Evolutionary conservation across 768 basidiomycete genomes (phyloP), one percentile per base, ranked within the genome.

Genomic region (Termitomyces sp.): DNA sequence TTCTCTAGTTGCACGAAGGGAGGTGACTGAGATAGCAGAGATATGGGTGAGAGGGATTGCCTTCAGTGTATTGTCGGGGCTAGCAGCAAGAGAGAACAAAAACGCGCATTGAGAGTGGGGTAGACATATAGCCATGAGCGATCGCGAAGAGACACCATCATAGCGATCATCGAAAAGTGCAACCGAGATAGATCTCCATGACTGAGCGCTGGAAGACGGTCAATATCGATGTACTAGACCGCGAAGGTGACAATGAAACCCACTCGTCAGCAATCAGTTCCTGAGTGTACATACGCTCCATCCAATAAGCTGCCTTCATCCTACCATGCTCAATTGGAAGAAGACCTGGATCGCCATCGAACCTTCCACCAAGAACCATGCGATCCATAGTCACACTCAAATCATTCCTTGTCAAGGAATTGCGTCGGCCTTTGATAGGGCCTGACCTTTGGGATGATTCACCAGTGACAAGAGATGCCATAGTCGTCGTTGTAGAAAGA

Each of bases 251-350:
- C 12, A 14, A 56, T 26, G 28, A 51, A 68, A 63, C 82, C 72
- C 66, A 91, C 90, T 82, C 79, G 44, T 64, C 64, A 47, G 70
- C 66, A 0, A 75, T 61, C 17, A 84, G 72, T n/a, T 78, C 72
- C 53, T 79, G 76, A 14, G 78, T 73, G 53, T 75, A 68, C 15
- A 92, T 60, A 50, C 71, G 76, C 61, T 91, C 83, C 70, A 86
- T 81, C 89, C 90, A 92, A 64, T 83, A 87, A 0, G 83, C 75
- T 1, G 87, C 80, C 52, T 81, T 83, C 83, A 89, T 86, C 57
- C 84, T 76, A 5, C 81, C 82, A 63, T 86, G 78, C 56, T 86
- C 83, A 19, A 76, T 73, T 0, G 78, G 73, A 11, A 71, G 64
- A 1, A 75, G 56, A 14, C 69, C 60, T 1, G 66, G 55, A 19